Conservation (phyloP, 2,329 filamentous ascomycete genomes). For the Penicillium sp. region DNA sequence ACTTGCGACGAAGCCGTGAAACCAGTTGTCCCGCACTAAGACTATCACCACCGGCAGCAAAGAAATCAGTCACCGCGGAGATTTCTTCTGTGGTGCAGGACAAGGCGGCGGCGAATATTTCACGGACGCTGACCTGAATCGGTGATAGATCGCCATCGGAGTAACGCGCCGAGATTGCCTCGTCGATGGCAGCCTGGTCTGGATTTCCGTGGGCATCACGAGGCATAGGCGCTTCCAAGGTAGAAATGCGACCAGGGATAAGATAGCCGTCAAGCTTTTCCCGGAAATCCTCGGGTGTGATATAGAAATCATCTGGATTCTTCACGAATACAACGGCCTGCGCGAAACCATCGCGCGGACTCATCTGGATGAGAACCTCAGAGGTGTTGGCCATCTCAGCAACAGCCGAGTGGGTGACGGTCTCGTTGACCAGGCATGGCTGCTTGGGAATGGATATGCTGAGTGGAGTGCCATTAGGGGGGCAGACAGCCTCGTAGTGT, state of each 20-base stretch:
- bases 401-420: slow-evolving; percentile 4
- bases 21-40: slow-evolving; percentile 50
- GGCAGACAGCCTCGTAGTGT: slow-evolving; percentile 50
- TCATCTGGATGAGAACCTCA: slow-evolving; percentile 15
- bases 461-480: slow-evolving; percentile 46
- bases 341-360: slow-evolving; percentile 14
- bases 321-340: slow-evolving; percentile 14
- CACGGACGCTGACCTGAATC: slow-evolving; percentile 39
- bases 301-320: slow-evolving; percentile 2
- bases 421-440: slow-evolving; percentile 32
- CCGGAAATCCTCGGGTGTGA: slow-evolving; percentile 14
- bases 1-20: slow-evolving; percentile 48
- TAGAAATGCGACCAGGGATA: slow-evolving; percentile 37
- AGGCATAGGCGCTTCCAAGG: slow-evolving; percentile 34
- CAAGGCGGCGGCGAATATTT: slow-evolving; percentile 46
- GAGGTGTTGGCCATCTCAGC: slow-evolving; percentile 4
- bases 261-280: slow-evolving; percentile 30
- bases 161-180: slow-evolving; percentile 23
- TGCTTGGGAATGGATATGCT: slow-evolving; percentile 32
- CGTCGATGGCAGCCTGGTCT: slow-evolving; percentile 36
- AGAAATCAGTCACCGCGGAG: slow-evolving; percentile 45
- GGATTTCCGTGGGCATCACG: slow-evolving; percentile 28
- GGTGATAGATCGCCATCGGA: slow-evolving; percentile 20
- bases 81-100: slow-evolving; percentile 39
- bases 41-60: slow-evolving; percentile 51